Evolutionary conservation across 2,329 filamentous ascomycete species (phyloP), one percentile per base, ranked within the genome.

Genomic region (Colletotrichum sojae): DNA sequence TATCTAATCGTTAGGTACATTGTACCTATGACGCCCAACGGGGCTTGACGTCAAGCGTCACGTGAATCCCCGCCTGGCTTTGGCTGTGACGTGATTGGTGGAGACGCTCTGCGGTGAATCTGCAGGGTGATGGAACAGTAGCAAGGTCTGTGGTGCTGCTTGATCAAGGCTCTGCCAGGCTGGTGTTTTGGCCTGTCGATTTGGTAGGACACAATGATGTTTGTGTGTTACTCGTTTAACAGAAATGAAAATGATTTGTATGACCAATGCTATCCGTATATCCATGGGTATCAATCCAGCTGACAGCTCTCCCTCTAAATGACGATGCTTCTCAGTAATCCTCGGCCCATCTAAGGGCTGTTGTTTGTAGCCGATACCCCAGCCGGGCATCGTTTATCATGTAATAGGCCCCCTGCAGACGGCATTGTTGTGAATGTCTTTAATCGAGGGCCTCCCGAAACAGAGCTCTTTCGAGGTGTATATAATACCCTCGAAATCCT

Each of bases 1-100:
- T 36, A 36, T 36, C 31, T 36, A 36, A 36, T 36, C 31, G 31
- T 36, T 36, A 36, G 31, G 31, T 36, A 36, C 31, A 36, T 36
- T 3, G 31, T 36, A 36, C 31, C 31, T 36, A 8, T 36, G 31
- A 36, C 31, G 31, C 45, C 22, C 16, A 57, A 58, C 22, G 66
- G 66, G 66, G 66, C 66, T 69, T 69, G 66, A 69, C 66, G 62
- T 69, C 66, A 66, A 49, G 36, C 5, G 18, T 69, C 66, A 69
- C 66, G 66, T 69, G 66, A 2, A 40, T 8, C 27, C 45, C 12
- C 66, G 43, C 51, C 66, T 68, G 61, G 65, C 61, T 39, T 62
- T 36, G 10, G 15, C 49, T 36, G 59, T 20, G 36, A 36, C 16
- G 13, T 62, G 49, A 66, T 61, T 48, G 62, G 16, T 25, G 49